These are phyloP conservation scores for Azolla pinnata DNA, from an alignment of 75 land plant species.

Conservation along the genomic window DNA sequence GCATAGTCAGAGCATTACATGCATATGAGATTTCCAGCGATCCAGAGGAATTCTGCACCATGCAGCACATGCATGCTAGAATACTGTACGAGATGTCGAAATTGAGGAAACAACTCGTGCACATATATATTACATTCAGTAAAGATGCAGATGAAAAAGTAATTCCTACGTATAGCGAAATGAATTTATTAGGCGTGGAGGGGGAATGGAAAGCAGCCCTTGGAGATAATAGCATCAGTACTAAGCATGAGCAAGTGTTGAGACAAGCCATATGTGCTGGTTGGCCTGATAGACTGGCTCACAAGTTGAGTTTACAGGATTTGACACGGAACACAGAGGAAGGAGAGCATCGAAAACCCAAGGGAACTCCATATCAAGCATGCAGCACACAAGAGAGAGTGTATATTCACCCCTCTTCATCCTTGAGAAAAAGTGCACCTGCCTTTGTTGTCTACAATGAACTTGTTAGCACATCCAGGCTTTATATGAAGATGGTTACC, in stretches of 20 bases:
- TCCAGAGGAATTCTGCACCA: slow-evolving; percentile 54
- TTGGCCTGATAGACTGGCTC: slow-evolving; percentile 92
- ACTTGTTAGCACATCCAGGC: slow-evolving; percentile 50
- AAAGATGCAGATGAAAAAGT: slow-evolving; percentile 4
- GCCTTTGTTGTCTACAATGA: slow-evolving; percentile 82
- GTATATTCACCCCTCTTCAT: slow-evolving; percentile 64
- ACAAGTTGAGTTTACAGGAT: slow-evolving; percentile 32
- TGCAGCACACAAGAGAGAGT: slow-evolving; percentile 51
- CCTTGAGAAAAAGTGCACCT: slow-evolving; percentile 51
- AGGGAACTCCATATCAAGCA: slow-evolving; percentile 50
- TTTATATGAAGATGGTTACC: slow-evolving; percentile 79
- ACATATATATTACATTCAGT: slow-evolving; percentile 37
- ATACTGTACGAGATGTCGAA: slow-evolving; percentile 99
- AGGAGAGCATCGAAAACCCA: slow-evolving; percentile 32
- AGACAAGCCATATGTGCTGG: slow-evolving; percentile 92
- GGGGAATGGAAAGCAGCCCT: slow-evolving; percentile 32
- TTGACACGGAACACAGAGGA: slow-evolving; percentile 8
- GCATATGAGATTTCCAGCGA: slow-evolving; percentile 63
- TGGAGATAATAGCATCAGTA: slow-evolving; percentile 26
- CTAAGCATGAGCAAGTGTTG: slow-evolving; percentile 60
- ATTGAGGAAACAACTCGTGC: slow-evolving; percentile 67
- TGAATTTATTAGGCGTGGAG: slow-evolving; percentile 41
- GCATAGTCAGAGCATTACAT: slow-evolving; percentile 67
- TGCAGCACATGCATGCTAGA: slow-evolving; percentile 50
- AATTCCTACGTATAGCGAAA: slow-evolving; percentile 34